Conservation (phyloP, 441 rosid species). For the Sinapis alba region DNA sequence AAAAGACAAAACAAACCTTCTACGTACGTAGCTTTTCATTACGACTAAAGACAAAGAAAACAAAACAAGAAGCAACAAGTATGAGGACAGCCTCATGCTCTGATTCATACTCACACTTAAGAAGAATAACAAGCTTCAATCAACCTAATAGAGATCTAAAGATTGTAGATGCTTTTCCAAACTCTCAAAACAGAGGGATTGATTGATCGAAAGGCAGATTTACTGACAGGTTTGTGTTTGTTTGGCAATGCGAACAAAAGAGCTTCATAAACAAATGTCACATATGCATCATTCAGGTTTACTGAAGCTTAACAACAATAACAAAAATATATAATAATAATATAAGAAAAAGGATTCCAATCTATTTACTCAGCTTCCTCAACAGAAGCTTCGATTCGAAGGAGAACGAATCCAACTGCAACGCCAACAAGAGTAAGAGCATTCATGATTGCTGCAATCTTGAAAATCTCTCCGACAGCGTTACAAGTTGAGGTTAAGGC, state of each 20-base stretch:
- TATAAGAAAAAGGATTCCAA: background rate
- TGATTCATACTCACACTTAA: background rate
- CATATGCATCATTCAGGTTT: slow-evolving; percentile 19
- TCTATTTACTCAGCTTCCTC: slow-evolving; percentile 64
- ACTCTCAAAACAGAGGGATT: background rate
- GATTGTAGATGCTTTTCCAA: background rate
- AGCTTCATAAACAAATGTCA: slow-evolving; percentile 29
- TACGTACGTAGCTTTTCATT: too few species aligned
- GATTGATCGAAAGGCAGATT: background rate
- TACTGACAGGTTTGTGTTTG: background rate
- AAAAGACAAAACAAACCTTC: too few species aligned
- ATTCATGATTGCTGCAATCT: slow-evolving; percentile 67
- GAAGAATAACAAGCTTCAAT: background rate
- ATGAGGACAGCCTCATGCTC: background rate
- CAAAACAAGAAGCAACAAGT: background rate
- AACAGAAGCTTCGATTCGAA: slow-evolving; percentile 61
- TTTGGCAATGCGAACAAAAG: background rate
- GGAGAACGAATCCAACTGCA: slow-evolving; percentile 76
- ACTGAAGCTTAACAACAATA: slow-evolving; percentile 29
- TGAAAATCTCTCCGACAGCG: slow-evolving; percentile 61
- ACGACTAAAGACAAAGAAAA: too few species aligned
- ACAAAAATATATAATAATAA: slow-evolving; percentile 2
- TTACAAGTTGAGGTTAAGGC: slow-evolving; percentile 58
- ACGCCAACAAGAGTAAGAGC: slow-evolving; percentile 71
- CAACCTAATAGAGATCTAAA: background rate